Base-by-base conservation (phyloP, 768 basidiomycete genomes). In the Jaapia argillacea region DNA sequence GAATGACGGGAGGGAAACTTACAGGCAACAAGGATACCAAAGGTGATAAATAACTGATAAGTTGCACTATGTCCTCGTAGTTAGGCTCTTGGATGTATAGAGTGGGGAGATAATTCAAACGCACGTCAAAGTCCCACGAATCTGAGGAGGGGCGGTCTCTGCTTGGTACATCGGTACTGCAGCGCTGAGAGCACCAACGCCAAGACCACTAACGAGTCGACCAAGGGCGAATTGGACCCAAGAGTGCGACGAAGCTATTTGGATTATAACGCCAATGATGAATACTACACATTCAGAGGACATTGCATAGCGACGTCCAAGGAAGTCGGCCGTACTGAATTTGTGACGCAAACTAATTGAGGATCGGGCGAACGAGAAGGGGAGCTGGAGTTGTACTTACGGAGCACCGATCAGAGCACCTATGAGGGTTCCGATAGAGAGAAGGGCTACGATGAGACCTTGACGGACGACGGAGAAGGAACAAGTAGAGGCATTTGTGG, bases 191-290 rank as follows among this genome's bases (percentile, higher is more conserved):
- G 72, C 77, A 27, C 85, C 83, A 20, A 85, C 76, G 31, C 75
- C 82, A 25, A 85, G 55, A 40, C 85, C 84, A 38, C 74, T 69
- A 46, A 85, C 59, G 36, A 82, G 65, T 22, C 82, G 72, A 10
- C 82, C 81, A 28, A 83, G 66, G 33, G 76, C 73, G 50, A 83
- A 66, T 59, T 86, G 84, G 35, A 73, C 70, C 83, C 83, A 86
- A 1, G 68, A 61, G 41, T 57, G 44, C 13, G 62, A 61, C 4
- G 80, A 50, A 4, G 68, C 54, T 31, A 81, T 63, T 55, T 82
- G 79, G 43, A 82, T 61, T 55, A 80, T 62, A 49, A 81, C 73
- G 6, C 82, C 81, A 36, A 83, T 50, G 35, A 64, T 64, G 53
- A 84, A 80, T 5, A 83, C 42, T 1, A 56, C 46, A 51, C 76